A percentile compares a stretch with the other conserved stretches of the same genome.
Evolutionary conservation across 1,284 basidiomycete genomes (phyloP).

Genomic region (Fomes fomentarius): DNA sequence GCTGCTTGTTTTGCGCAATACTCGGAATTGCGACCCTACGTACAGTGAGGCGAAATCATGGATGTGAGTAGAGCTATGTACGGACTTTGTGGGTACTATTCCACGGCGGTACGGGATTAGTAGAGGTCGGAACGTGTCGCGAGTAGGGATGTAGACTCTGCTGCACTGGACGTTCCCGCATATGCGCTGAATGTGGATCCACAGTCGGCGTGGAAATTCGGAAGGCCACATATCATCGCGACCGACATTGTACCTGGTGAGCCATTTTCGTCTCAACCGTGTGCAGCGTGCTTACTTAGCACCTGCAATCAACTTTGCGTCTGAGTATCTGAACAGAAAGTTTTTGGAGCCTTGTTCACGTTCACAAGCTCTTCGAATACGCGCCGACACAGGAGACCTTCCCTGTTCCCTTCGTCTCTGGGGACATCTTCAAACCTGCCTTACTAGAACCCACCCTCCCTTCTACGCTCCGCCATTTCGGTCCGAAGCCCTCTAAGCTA

Average conservation of each 20-base stretch:
- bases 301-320: not conserved
- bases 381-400: conserved; percentile 41
- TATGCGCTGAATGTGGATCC: not conserved
- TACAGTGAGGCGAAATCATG: no score
- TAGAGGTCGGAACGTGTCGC: conserved; percentile 56
- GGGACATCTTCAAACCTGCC: conserved; percentile 45
- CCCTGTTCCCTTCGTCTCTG: conserved; percentile 48
- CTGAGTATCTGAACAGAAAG: conserved; percentile 38
- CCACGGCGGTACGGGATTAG: no score
- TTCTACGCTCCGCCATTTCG: conserved; percentile 29
- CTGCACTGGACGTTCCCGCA: no score
- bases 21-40: no score
- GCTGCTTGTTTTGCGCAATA: no score
- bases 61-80: no score
- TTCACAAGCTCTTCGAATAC: conserved; percentile 38
- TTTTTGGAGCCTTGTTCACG: conserved; percentile 40
- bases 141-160: conserved; percentile 24
- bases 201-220: conserved; percentile 49
- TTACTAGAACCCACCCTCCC: conserved; percentile 37
- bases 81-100: no score
- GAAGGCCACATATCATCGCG: conserved; percentile 41
- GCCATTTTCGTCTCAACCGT: conserved; percentile 5
- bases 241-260: conserved; percentile 38
- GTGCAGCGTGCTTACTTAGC: not conserved
- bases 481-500: conserved; percentile 33